These are phyloP conservation scores for bread wheat (Triticum aestivum) DNA, from an alignment of 176 grass and related monocot species.

Conservation along the genomic window IWGSC_CS_RefSeq_v2.1 NC_057807.1:508769320-508769819, in stretches of 20 bases:
- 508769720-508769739: slow-evolving; percentile 47
- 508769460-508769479: slow-evolving; percentile 42
- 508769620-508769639: slow-evolving; percentile 1
- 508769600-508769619: background rate
- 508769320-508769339: slow-evolving; percentile 25
- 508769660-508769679: slow-evolving; percentile 99
- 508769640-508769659: slow-evolving; percentile 26
- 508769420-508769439: background rate
- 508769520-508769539: slow-evolving; percentile 95
- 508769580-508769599: slow-evolving; percentile 1
- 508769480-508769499: slow-evolving; percentile 79
- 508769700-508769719: slow-evolving; percentile 89
- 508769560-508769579: slow-evolving; percentile 17
- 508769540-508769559: slow-evolving; percentile 96
- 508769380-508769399: background rate
- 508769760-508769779: slow-evolving; percentile 2
- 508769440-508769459: background rate
- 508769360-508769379: slow-evolving; percentile 1
- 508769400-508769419: background rate
- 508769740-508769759: slow-evolving; percentile 39
- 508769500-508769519: slow-evolving; percentile 92
- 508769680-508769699: slow-evolving; percentile 97
- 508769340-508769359: slow-evolving; percentile 31
- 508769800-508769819: slow-evolving; percentile 33
- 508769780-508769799: slow-evolving; percentile 26